Conservation (phyloP, 1,139 yeast genomes). For the Yamadazyma triangularis region DNA sequence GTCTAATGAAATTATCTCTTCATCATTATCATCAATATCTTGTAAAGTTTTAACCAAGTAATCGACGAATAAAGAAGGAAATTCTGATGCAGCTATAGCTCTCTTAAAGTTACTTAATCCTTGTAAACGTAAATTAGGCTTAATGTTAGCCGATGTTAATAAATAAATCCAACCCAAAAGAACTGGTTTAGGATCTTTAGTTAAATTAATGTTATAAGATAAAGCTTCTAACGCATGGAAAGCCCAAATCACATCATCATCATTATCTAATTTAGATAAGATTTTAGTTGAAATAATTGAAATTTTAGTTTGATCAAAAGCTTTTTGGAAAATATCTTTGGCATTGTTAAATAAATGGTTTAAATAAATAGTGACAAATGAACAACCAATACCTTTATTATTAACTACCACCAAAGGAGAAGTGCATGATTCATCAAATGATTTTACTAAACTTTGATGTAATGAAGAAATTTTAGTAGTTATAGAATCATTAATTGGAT, state of each 20-base stretch:
- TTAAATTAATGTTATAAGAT: conserved; percentile 1
- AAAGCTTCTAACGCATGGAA: conserved; percentile 33
- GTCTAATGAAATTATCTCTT: conserved; percentile 6
- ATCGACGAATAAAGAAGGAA: conserved; percentile 7
- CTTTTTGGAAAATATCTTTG: conserved; percentile 18
- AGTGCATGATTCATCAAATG: conserved; percentile 39
- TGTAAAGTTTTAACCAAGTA: conserved; percentile 14
- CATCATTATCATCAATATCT: conserved; percentile 14
- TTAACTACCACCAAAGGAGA: conserved; percentile 49
- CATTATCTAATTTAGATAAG: conserved; percentile 42
- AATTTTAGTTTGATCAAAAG: conserved; percentile 31
- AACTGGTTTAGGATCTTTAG: conserved; percentile 9
- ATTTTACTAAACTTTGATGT: conserved; percentile 10
- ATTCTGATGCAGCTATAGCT: neutral
- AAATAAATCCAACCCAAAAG: conserved; percentile 36
- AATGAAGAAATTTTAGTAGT: conserved; percentile 17
- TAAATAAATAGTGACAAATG: conserved; percentile 37
- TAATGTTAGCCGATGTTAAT: conserved; percentile 32
- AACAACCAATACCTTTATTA: conserved; percentile 45
- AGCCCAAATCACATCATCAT: conserved; percentile 50
- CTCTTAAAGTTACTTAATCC: conserved; percentile 23
- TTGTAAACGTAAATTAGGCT: conserved; percentile 26
- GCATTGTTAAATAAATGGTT: conserved; percentile 6
- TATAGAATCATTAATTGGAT: conserved; percentile 6
- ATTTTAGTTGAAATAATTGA: conserved; percentile 46